phyloP scores from a whole-genome alignment of 2,329 filamentous ascomycete species.

The Raffaelea ambrosiae region DNA sequence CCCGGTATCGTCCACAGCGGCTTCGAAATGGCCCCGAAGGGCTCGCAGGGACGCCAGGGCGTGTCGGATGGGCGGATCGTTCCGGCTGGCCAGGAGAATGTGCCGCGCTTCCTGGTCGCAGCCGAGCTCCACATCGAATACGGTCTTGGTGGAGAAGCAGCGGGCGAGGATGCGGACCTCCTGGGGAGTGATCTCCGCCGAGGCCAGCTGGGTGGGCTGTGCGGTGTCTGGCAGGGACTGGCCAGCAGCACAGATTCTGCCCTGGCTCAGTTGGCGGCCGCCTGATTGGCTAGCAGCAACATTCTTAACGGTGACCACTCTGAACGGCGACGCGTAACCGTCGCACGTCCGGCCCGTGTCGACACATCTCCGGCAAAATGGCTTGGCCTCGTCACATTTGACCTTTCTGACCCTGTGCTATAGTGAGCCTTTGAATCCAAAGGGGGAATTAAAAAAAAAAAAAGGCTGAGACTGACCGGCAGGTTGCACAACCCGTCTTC shows the following conservation, averaged over 20 bases:
- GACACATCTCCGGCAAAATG: slow-evolving; percentile 27
- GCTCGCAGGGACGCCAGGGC: slow-evolving; percentile 30
- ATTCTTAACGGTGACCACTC: slow-evolving; percentile 16
- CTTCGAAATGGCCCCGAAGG: too few relatives aligned
- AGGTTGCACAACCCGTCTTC: too few relatives aligned
- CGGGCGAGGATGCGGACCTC: slow-evolving; percentile 26
- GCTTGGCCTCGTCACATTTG: too few relatives aligned
- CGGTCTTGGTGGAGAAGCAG: slow-evolving; percentile 32
- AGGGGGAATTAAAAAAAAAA: too few relatives aligned
- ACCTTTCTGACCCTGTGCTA: too few relatives aligned
- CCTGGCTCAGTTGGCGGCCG: too few relatives aligned
- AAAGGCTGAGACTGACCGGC: too few relatives aligned
- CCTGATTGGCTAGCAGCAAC: slow-evolving; percentile 1
- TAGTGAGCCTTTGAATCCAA: too few relatives aligned
- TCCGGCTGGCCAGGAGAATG: slow-evolving; percentile 27
- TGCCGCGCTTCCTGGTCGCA: slow-evolving; percentile 30
- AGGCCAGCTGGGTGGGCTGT: too few relatives aligned
- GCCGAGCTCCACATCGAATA: slow-evolving; percentile 27
- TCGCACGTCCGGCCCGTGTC: slow-evolving; percentile 32
- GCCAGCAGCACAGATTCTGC: too few relatives aligned
- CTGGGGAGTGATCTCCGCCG: slow-evolving; percentile 16
- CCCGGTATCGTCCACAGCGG: too few relatives aligned
- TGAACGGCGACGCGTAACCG: slow-evolving; percentile 31
- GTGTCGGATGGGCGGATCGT: slow-evolving; percentile 26
- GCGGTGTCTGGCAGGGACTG: too few relatives aligned